Conservation (phyloP, 2,329 filamentous ascomycete genomes). For the Botryotinia globosa region DNA sequence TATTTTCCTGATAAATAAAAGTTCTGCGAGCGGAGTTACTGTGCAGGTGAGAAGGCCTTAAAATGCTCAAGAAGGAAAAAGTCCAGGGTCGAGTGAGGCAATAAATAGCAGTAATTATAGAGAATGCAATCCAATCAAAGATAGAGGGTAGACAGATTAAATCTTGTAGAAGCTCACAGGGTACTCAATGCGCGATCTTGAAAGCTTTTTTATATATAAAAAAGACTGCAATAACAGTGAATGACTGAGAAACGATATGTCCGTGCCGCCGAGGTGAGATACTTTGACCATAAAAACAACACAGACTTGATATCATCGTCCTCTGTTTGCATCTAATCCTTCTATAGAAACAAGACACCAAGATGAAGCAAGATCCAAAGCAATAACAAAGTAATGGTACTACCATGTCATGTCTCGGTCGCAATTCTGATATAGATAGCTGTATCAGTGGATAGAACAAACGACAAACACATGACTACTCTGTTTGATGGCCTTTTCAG, state of each 20-base stretch:
- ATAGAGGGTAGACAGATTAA: background rate
- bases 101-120: background rate
- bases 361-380: background rate
- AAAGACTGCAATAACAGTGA: background rate
- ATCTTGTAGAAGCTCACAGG: background rate
- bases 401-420: background rate
- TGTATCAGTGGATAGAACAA: background rate
- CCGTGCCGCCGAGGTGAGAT: background rate
- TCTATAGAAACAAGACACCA: accelerated
- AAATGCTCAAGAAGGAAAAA: background rate
- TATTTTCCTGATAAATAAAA: too few relatives aligned
- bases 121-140: too few relatives aligned
- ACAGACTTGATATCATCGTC: background rate
- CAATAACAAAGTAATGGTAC: background rate
- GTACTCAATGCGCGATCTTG: background rate
- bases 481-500: background rate
- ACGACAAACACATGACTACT: background rate
- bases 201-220: too few relatives aligned
- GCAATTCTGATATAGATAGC: background rate
- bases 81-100: too few relatives aligned
- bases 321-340: background rate
- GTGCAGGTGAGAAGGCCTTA: background rate
- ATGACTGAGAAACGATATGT: background rate
- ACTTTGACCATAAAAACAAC: background rate
- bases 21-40: background rate